phyloP scores from a whole-genome alignment of 140 eudicot genomes.

The Ambrosia hybrid region DNA sequence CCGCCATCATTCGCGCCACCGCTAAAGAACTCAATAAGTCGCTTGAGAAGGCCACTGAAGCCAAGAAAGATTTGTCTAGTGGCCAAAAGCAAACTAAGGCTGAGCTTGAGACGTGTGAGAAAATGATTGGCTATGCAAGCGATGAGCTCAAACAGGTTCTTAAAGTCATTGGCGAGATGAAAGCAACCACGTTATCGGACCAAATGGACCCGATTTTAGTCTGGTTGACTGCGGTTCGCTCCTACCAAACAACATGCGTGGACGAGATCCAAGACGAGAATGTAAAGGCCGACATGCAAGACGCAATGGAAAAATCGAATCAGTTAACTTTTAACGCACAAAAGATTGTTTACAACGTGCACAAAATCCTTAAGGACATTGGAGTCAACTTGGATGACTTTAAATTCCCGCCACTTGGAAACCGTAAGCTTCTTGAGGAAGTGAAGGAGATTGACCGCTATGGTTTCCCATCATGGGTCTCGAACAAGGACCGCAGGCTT shows the following conservation, averaged over 20 bases:
- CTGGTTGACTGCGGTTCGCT: constrained; percentile 58
- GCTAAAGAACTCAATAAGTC: constrained; percentile 41
- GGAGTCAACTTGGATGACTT: constrained; percentile 28
- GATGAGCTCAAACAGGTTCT: constrained; percentile 42
- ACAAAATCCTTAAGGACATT: constrained; percentile 39
- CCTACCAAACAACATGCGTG: constrained; percentile 50
- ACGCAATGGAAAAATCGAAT: constrained; percentile 51
- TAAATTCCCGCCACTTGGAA: constrained; percentile 24
- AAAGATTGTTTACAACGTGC: constrained; percentile 48
- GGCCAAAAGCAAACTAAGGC: constrained; percentile 13
- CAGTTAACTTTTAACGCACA: constrained; percentile 66
- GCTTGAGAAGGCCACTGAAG: constrained; percentile 36
- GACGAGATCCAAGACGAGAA: constrained; percentile 51
- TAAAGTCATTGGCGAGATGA: constrained; percentile 36
- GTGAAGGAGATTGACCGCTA: constrained; percentile 29
- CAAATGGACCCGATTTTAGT: constrained; percentile 46
- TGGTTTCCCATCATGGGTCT: constrained; percentile 70
- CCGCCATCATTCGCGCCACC: constrained; percentile 48
- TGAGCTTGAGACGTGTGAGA: constrained; percentile 62
- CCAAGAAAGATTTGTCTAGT: constrained; percentile 19
- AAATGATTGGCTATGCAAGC: constrained; percentile 27
- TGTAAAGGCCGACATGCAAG: constrained; percentile 36
- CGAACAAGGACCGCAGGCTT: constrained; percentile 51
- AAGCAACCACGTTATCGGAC: constrained; percentile 31
- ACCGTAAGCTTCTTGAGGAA: constrained; percentile 45